Evolutionary conservation across 2,329 filamentous ascomycete genomes (phyloP), one percentile per base, ranked within the genome.

Genomic region (Cladosporium sp.): DNA sequence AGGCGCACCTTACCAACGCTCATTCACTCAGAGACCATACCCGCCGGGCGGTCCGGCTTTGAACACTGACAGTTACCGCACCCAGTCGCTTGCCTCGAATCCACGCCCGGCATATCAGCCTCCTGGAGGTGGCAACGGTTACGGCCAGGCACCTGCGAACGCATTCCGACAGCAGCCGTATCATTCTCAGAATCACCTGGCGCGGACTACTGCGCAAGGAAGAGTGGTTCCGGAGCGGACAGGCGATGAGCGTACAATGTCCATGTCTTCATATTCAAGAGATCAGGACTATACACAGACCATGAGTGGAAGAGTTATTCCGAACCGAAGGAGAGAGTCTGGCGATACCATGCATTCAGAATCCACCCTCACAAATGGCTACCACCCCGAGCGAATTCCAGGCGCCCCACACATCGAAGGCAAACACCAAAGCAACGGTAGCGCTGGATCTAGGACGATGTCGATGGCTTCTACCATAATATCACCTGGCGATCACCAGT

Each of bases 251-350:
- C 88, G 95, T 66, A 89, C 95, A 69, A 98, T 98, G 95, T 97
- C 94, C 55, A 90, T 99, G 89, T 95, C 90, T 5, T 92, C 91
- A 11, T 91, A 92, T 71, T 85, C 89, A 3, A 84, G 90, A 63
- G 92, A 96, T 71, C 85, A 86, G 67, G 90, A 93, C 53, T 90
- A 95, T 77, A 80, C 82, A 14, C 94, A 97, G 78, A 97, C 93
- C 6, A 96, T 94, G 87, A 96, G 91, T 75, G 95, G 95, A 57
- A 87, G 95, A 70, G 85, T 96, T 23, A 96, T 99, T 70, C 95
- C 95, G 2, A 91, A 89, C 73, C 86, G 91, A 78, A 83, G 85
- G 69, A 82, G 86, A 67, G 87, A 88, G 66, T 87, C 86, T 14
- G 77, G 75, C 18, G 74, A 74, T 26, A 71, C 70, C 12, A 66